Percentiles rank a stretch among this genome's conserved stretches.
Conservation (phyloP, 148 eudicot species). For the Cornus controversa region DNA sequence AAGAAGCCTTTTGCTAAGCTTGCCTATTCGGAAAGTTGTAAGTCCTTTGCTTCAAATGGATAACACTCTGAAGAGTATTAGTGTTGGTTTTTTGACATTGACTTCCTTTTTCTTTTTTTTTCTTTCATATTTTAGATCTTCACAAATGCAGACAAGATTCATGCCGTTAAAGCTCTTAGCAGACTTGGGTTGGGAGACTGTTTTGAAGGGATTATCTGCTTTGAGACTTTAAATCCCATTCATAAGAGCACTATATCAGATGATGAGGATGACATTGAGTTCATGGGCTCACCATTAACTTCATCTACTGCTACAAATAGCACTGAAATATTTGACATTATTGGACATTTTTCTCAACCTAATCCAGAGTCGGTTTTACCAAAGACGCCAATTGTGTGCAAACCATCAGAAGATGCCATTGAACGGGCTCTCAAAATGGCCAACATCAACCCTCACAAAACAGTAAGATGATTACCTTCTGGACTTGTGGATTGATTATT, state of each 20-base stretch:
- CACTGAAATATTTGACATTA: constrained; percentile 67
- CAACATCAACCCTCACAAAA: constrained; percentile 67
- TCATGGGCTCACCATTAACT: constrained; percentile 37
- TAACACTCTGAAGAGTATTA: background rate
- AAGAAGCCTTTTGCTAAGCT: constrained; percentile 65
- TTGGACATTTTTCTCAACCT: constrained; percentile 49
- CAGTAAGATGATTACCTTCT: constrained; percentile 40
- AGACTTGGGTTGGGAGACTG: constrained; percentile 81
- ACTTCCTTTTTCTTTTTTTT: background rate
- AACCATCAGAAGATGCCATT: constrained; percentile 71
- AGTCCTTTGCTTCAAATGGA: constrained; percentile 16
- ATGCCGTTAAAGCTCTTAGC: constrained; percentile 57
- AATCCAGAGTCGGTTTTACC: constrained; percentile 51
- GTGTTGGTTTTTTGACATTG: background rate
- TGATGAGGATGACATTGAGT: constrained; percentile 69
- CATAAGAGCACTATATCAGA: constrained; percentile 60
- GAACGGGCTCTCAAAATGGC: constrained; percentile 70
- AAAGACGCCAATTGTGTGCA: constrained; percentile 78
- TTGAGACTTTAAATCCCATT: constrained; percentile 76
- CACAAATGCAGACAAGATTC: constrained; percentile 79
- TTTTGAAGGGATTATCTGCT: constrained; percentile 90
- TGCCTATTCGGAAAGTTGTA: constrained; percentile 94
- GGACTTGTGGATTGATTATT: background rate
- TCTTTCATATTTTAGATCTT: constrained; percentile 51
- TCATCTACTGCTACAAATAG: constrained; percentile 1